Conservation (phyloP, 495 filamentous ascomycete species). For the Penicillium coffeae region DNA sequence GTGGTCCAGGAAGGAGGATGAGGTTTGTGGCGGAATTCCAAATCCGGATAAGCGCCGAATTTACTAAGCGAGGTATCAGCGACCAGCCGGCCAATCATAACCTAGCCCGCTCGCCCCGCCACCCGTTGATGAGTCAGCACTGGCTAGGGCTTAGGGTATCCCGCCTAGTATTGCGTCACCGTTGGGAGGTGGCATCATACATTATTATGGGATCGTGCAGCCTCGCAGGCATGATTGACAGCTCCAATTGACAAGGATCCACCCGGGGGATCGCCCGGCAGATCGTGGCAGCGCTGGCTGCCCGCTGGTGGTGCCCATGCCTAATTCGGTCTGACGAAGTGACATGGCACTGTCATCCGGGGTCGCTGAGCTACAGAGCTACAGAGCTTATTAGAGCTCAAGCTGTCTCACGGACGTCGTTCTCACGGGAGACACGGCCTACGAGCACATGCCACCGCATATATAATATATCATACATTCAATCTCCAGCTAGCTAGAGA, state of each 20-base stretch:
- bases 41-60: slow-evolving; percentile 25
- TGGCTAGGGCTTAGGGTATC: slow-evolving; percentile 26
- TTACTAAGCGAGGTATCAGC: slow-evolving; percentile 24
- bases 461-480: slow-evolving; percentile 2
- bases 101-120: no score
- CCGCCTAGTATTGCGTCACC: slow-evolving; percentile 18
- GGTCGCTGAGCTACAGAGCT: neutral
- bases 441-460: neutral
- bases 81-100: neutral
- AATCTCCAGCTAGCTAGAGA: neutral
- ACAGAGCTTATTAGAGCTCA: neutral
- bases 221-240: neutral
- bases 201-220: neutral
- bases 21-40: slow-evolving; percentile 24
- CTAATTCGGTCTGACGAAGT: neutral
- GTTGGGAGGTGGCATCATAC: slow-evolving; percentile 15
- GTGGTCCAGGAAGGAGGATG: slow-evolving; percentile 18
- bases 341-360: neutral
- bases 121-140: neutral
- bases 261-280: neutral
- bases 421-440: no score
- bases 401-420: no score
- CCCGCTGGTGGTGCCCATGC: neutral
- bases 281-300: neutral
- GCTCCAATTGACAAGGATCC: neutral